Evolutionary conservation across 441 rosid genomes (phyloP).

Genomic region (Lepidium campestre): DNA sequence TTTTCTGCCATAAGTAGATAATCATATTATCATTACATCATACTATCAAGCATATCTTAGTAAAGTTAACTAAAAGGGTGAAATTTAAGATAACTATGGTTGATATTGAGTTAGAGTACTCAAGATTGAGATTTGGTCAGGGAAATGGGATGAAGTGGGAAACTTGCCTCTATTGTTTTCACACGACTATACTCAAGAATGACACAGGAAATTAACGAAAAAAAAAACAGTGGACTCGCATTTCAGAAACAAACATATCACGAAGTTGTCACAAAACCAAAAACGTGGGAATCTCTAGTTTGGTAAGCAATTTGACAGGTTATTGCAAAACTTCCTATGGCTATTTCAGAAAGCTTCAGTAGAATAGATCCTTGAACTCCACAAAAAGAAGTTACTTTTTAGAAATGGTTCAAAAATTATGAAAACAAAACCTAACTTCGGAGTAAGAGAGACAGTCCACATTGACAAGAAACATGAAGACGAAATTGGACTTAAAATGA

Average conservation of each 20-base stretch:
- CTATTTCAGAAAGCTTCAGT: not conserved
- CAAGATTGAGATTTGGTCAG: not conserved
- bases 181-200: not conserved
- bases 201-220: not conserved
- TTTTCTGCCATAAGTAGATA: conserved; percentile 39
- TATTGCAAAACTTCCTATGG: not conserved
- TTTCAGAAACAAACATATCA: not conserved
- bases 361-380: not conserved
- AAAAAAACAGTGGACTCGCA: not conserved
- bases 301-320: not conserved
- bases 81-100: not conserved
- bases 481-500: not conserved
- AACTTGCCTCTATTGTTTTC: not conserved
- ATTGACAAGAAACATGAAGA: not conserved
- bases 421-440: not conserved
- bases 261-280: not conserved
- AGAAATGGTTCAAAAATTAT: not conserved
- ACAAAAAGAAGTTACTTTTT: not conserved
- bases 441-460: not conserved
- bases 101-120: not conserved
- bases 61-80: not conserved
- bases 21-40: not conserved
- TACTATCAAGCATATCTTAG: not conserved
- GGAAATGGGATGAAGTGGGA: not conserved
- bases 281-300: too few relatives aligned